These are phyloP conservation scores for Ceratocystis harringtonii DNA, from an alignment of 2,329 filamentous ascomycete genomes.

Conservation along the genomic window DNA sequence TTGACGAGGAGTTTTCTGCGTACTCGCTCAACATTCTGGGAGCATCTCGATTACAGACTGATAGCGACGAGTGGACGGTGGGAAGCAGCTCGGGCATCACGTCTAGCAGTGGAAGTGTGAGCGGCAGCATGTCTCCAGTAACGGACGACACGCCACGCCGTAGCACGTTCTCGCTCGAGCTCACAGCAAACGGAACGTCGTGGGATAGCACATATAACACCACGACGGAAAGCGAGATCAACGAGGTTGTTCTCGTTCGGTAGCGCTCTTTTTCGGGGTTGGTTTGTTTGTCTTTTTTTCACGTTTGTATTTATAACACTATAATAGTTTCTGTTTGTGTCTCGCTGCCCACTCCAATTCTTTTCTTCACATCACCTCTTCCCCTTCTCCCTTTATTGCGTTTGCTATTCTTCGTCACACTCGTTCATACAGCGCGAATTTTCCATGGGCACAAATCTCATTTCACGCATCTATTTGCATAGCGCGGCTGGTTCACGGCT, in stretches of 20 bases:
- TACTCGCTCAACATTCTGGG: slow-evolving; percentile 34
- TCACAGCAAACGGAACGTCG: slow-evolving; percentile 26
- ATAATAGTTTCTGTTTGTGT: slow-evolving; percentile 11
- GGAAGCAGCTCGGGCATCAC: slow-evolving; percentile 57
- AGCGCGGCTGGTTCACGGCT: slow-evolving; percentile 12
- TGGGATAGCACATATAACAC: slow-evolving; percentile 28
- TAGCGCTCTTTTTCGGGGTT: slow-evolving; percentile 20
- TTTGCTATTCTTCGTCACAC: slow-evolving; percentile 9
- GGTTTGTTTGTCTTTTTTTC: slow-evolving; percentile 11
- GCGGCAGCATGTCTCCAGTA: slow-evolving; percentile 36
- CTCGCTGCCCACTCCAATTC: background rate
- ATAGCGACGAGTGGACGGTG: slow-evolving; percentile 82
- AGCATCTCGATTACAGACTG: slow-evolving; percentile 28
- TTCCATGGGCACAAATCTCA: slow-evolving; percentile 10
- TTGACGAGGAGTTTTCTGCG: slow-evolving; percentile 34
- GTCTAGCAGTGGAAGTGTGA: slow-evolving; percentile 28
- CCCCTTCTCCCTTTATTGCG: background rate
- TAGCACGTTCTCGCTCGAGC: slow-evolving; percentile 22
- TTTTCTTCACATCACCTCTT: background rate
- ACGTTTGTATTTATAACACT: slow-evolving; percentile 14
- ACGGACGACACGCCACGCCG: slow-evolving; percentile 28
- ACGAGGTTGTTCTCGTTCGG: slow-evolving; percentile 31
- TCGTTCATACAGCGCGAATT: slow-evolving; percentile 12
- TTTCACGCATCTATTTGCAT: slow-evolving; percentile 11
- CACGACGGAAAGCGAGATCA: slow-evolving; percentile 30